These are phyloP conservation scores for Coemansia sp. DNA, from an alignment of 192 early-diverging fungal genomes.

Conservation along the genomic window DNA sequence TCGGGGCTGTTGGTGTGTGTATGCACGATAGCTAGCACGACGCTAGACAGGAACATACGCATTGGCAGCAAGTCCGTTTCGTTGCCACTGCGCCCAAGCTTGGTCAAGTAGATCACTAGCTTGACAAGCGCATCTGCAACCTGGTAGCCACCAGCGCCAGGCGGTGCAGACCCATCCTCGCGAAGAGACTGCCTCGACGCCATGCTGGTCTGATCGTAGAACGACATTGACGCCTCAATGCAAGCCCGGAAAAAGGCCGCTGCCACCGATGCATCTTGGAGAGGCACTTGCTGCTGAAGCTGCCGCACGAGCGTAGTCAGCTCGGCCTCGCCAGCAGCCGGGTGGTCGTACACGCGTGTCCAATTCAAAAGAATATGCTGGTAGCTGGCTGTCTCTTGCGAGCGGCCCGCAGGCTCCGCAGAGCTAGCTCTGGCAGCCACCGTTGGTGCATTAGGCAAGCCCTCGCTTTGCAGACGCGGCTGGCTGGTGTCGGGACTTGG, in stretches of 20 bases:
- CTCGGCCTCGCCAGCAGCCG: slow-evolving; percentile 49
- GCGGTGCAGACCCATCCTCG: slow-evolving; percentile 13
- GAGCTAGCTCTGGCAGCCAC: slow-evolving; percentile 1
- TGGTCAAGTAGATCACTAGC: slow-evolving; percentile 79
- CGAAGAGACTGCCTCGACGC: slow-evolving; percentile 16
- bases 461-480: background rate
- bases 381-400: slow-evolving; percentile 51
- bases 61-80: slow-evolving; percentile 63
- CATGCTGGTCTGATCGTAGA: slow-evolving; percentile 63
- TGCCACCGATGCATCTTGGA: slow-evolving; percentile 73
- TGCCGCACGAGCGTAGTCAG: slow-evolving; percentile 56
- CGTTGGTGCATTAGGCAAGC: background rate
- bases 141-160: slow-evolving; percentile 61
- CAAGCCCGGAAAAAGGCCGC: slow-evolving; percentile 91
- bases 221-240: slow-evolving; percentile 81
- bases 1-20: slow-evolving; percentile 77
- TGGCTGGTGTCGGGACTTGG: background rate
- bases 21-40: slow-evolving; percentile 82
- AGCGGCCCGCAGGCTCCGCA: slow-evolving; percentile 3
- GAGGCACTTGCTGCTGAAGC: slow-evolving; percentile 74
- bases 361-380: slow-evolving; percentile 54
- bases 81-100: slow-evolving; percentile 64
- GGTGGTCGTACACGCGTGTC: slow-evolving; percentile 54
- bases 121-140: slow-evolving; percentile 93
- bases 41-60: slow-evolving; percentile 83